Evolutionary conservation across 192 early-diverging fungal genomes (phyloP).

Genomic region (Martensiomyces pterosporus): DNA sequence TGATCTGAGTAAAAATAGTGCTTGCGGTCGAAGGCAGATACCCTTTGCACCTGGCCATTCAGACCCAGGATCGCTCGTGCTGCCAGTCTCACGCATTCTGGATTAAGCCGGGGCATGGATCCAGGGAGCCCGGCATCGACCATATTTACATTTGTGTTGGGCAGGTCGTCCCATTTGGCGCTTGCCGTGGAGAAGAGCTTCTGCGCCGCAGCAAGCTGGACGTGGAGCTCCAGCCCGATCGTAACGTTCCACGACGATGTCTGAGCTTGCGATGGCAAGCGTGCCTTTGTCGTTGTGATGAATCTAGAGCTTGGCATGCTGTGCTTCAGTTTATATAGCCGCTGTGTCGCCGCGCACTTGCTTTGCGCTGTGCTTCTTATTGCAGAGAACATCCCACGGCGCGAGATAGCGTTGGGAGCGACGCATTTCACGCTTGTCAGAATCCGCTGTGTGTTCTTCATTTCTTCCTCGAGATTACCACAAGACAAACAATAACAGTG

Average conservation of each 20-base stretch:
- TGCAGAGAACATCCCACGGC: too few species aligned
- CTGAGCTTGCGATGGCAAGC: too few species aligned
- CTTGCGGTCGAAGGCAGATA: constrained; percentile 85
- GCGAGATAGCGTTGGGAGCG: too few species aligned
- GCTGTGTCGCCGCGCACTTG: too few species aligned
- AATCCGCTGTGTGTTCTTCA: too few species aligned
- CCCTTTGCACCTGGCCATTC: constrained; percentile 56
- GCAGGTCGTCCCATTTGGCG: constrained; percentile 44
- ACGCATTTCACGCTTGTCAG: too few species aligned
- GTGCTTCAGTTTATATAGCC: too few species aligned
- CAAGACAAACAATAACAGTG: too few species aligned
- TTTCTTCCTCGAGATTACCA: too few species aligned
- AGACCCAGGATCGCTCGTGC: constrained; percentile 71
- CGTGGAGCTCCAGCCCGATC: constrained; percentile 91
- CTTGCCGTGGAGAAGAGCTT: constrained; percentile 82
- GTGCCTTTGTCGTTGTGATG: too few species aligned
- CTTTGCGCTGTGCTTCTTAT: too few species aligned
- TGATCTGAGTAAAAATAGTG: constrained; percentile 96
- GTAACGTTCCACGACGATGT: constrained; percentile 69
- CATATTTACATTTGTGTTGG: constrained; percentile 70
- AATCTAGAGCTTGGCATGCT: too few species aligned
- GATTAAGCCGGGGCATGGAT: constrained; percentile 71
- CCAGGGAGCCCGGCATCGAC: constrained; percentile 89
- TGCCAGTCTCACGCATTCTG: constrained; percentile 67
- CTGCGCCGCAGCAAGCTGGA: constrained; percentile 64